phyloP scores from a whole-genome alignment of 2,329 filamentous ascomycete species.

The Colletotrichum euphorbiae region DNA sequence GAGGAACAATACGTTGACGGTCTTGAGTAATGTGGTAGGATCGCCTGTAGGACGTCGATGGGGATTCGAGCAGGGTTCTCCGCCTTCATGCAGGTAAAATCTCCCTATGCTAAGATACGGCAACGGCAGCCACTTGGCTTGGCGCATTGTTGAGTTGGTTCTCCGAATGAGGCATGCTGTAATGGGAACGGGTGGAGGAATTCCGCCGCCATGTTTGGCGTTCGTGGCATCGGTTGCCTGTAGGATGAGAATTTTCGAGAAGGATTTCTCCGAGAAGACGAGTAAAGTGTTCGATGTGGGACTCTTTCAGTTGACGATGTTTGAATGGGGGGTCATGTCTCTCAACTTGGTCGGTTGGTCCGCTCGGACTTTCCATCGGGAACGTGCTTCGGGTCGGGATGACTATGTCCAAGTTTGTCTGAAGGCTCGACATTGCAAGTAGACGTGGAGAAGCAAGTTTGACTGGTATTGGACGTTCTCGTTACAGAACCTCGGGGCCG shows the following conservation, averaged over 20 bases:
- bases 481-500: constrained; percentile 15
- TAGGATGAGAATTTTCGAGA: constrained; percentile 3
- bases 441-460: not conserved
- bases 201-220: not conserved
- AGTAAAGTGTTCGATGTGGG: not conserved
- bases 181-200: not conserved
- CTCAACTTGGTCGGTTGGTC: not conserved
- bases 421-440: not conserved
- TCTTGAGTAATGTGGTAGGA: not conserved
- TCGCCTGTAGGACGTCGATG: not conserved
- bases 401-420: constrained; percentile 4
- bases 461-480: not conserved
- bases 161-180: constrained; percentile 2
- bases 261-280: not conserved
- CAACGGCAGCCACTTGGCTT: constrained; percentile 21
- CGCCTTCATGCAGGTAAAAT: constrained; percentile 29
- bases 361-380: constrained; percentile 11
- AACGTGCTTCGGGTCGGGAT: constrained; percentile 9
- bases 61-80: constrained; percentile 25
- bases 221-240: not conserved
- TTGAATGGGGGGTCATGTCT: not conserved
- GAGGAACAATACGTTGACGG: not conserved
- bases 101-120: constrained; percentile 14
- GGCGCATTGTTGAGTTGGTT: constrained; percentile 12
- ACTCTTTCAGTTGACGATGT: not conserved